Evolutionary conservation across 192 early-diverging fungal genomes (phyloP).

Genomic region (Chytriomyces sp.): DNA sequence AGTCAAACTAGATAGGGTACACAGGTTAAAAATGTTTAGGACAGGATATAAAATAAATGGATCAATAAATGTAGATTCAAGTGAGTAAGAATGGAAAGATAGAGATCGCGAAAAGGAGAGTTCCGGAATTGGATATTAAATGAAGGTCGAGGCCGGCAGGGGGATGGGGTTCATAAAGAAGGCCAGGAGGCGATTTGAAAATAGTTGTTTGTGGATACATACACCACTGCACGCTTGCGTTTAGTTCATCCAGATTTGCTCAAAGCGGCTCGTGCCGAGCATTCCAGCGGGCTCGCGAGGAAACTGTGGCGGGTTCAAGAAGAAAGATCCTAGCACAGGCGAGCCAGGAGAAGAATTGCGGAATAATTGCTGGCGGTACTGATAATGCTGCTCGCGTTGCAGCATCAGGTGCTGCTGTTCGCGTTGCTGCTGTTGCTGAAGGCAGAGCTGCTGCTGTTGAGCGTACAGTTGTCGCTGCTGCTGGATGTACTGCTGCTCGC

Average conservation of each 20-base stretch:
- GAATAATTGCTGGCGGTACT: neutral
- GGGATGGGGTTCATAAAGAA: neutral
- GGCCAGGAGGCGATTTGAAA: too few species aligned
- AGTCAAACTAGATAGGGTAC: neutral
- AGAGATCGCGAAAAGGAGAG: neutral
- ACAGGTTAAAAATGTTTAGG: neutral
- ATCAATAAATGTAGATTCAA: neutral
- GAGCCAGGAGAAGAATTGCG: neutral
- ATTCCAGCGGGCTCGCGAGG: neutral
- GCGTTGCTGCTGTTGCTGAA: neutral
- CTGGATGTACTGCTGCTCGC: neutral
- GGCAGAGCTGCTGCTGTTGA: neutral
- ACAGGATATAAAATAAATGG: too few species aligned
- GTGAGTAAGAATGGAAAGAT: neutral
- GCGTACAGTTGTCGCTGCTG: neutral
- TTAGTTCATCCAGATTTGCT: conserved; percentile 8
- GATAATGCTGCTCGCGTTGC: neutral
- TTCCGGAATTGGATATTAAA: neutral
- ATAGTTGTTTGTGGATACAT: too few species aligned
- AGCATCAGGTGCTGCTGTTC: neutral
- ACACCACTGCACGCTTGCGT: too few species aligned
- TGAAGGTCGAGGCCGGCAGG: neutral
- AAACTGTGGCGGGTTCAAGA: neutral
- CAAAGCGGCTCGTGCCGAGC: conserved; percentile 9
- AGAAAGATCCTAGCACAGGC: too few species aligned